Percentiles rank a stretch among this genome's conserved stretches.
These are phyloP conservation scores for Aschersonia sp. DNA, from an alignment of 2,329 filamentous ascomycete species.

Conservation along the genomic window DNA sequence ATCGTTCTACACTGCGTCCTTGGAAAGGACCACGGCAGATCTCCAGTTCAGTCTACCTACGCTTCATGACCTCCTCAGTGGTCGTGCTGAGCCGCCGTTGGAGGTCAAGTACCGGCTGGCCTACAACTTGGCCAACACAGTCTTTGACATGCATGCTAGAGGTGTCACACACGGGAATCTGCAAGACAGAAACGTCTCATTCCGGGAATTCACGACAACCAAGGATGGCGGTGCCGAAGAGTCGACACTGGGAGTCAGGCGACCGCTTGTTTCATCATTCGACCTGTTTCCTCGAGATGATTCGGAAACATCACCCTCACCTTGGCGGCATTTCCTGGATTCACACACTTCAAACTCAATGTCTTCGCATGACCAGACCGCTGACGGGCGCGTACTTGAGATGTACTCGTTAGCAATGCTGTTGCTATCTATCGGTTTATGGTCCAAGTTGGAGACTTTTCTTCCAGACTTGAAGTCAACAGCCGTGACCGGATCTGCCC, in stretches of 20 bases:
- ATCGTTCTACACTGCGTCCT: conserved; percentile 43
- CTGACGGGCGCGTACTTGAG: conserved; percentile 47
- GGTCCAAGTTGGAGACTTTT: conserved; percentile 49
- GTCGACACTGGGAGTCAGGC: conserved; percentile 45
- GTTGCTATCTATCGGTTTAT: conserved; percentile 61
- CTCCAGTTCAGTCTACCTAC: conserved; percentile 37
- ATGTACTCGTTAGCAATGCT: conserved; percentile 62
- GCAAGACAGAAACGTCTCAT: conserved; percentile 51
- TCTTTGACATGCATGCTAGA: conserved; percentile 58
- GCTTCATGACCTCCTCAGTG: conserved; percentile 36
- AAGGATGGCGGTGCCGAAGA: conserved; percentile 23
- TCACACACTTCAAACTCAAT: conserved; percentile 35
- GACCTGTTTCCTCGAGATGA: conserved; percentile 44
- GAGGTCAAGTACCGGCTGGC: conserved; percentile 67
- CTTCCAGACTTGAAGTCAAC: conserved; percentile 26
- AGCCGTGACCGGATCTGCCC: conserved; percentile 43
- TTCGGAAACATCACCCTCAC: conserved; percentile 8
- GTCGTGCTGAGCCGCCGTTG: conserved; percentile 45
- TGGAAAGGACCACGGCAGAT: conserved; percentile 34
- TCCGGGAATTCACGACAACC: conserved; percentile 34
- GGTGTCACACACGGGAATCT: conserved; percentile 60
- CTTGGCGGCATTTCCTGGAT: conserved; percentile 49
- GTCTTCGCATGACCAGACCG: conserved; percentile 31
- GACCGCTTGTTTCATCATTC: conserved; percentile 58
- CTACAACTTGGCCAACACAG: conserved; percentile 54